These are phyloP conservation scores for Quercus parvula DNA, from an alignment of 306 rosid genomes.

Conservation along the genomic window DNA sequence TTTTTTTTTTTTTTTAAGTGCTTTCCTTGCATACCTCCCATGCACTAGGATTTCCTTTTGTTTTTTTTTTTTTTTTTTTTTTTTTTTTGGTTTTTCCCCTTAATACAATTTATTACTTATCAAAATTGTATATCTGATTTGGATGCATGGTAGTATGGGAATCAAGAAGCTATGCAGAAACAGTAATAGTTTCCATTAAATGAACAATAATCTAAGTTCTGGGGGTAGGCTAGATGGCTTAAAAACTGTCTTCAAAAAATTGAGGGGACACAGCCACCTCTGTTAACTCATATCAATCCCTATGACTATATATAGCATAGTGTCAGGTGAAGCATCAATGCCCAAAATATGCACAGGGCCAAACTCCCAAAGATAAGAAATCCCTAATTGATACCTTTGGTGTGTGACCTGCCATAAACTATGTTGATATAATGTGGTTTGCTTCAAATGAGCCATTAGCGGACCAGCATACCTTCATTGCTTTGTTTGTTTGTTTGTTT, in stretches of 20 bases:
- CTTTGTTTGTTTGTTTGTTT: too few species aligned
- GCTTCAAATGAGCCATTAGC: too few species aligned
- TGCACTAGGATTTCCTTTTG: too few species aligned
- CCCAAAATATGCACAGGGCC: not conserved
- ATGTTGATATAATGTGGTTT: too few species aligned
- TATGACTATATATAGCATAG: not conserved
- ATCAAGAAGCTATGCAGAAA: not conserved
- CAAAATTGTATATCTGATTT: too few species aligned
- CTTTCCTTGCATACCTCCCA: too few species aligned
- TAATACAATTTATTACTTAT: too few species aligned
- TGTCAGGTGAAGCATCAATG: not conserved
- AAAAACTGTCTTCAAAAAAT: not conserved
- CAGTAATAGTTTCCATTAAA: not conserved
- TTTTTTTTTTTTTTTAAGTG: too few species aligned
- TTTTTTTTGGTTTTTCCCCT: too few species aligned
- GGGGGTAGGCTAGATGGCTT: not conserved
- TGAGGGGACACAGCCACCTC: not conserved
- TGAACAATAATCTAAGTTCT: not conserved
- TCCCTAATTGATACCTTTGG: not conserved
- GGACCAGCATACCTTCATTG: too few species aligned
- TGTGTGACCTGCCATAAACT: not conserved
- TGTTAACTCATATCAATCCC: constrained; percentile 7
- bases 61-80: too few species aligned
- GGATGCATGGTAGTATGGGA: too few species aligned
- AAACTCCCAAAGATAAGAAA: not conserved